Evolutionary conservation across 305 asterid genomes (phyloP).

Genomic region (Fraxinus sp.): DNA sequence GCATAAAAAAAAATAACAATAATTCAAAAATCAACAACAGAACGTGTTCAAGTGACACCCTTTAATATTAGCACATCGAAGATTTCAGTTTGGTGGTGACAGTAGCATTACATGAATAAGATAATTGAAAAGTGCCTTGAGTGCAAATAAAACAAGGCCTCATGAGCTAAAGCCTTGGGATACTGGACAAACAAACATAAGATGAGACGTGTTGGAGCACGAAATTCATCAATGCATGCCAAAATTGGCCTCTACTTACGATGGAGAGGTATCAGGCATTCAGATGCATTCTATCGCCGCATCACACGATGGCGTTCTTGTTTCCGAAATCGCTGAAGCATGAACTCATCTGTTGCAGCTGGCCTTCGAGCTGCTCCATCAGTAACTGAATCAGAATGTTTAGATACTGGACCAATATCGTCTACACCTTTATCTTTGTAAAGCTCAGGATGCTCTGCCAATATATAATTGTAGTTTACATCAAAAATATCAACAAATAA

Average conservation of each 20-base stretch:
- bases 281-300: conserved; percentile 54
- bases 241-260: background rate
- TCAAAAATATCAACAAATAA: background rate
- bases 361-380: conserved; percentile 72
- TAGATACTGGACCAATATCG: conserved; percentile 45
- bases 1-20: background rate
- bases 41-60: background rate
- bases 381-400: conserved; percentile 48
- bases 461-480: conserved; percentile 17
- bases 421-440: conserved; percentile 57
- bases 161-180: background rate
- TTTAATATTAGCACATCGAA: background rate
- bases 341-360: conserved; percentile 93
- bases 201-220: background rate
- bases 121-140: background rate
- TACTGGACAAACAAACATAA: background rate
- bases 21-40: background rate
- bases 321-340: conserved; percentile 93
- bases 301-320: conserved; percentile 84
- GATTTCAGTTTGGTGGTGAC: background rate
- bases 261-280: conserved; percentile 8
- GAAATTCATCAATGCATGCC: background rate
- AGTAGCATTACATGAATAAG: background rate
- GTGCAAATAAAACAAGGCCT: background rate
- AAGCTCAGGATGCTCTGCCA: conserved; percentile 67